Evolutionary conservation across 2,329 filamentous ascomycete species (phyloP), one percentile per base, ranked within the genome.

Genomic region (Allantophomopsis lycopodina): DNA sequence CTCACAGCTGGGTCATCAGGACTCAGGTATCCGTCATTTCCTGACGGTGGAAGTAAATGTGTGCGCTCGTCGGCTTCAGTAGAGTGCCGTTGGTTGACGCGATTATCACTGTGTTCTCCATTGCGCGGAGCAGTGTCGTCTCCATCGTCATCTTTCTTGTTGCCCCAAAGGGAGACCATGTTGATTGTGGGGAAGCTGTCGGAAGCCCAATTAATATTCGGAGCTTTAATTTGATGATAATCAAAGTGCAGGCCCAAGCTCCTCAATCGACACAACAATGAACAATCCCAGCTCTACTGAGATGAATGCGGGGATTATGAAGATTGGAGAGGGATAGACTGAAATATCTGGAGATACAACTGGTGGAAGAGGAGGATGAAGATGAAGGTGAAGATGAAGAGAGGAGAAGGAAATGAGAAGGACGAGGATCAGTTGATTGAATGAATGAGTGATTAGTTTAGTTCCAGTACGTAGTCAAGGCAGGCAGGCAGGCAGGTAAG

Each of bases 1-100:
- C 73, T 59, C 60, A 94, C 83, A 47, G 83, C 83, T 55, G 83
- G 83, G 55, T 88, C 83, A 64, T 87, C 81, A 11, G 83, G 82
- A 51, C 80, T 82, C 40, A 88, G 65, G 51, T 80, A 87, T 37
- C 67, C 52, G 40, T 56, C 49, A 20, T 44, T 49, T 41, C 30
- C 28, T 34, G 42, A 20, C 23, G 43, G 38, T 33, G 49, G 47
- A 31, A 48, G 50, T 35, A 57, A 41, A 42, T 46, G 53, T 32
- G 74, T 76, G 44, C 72, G 60, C 57, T 82, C 77, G 44, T 72
- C 68, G 16, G 72, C 64, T 41, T 76, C 66, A 28, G 10, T 8
- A 17, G 60, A 53, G 39, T 43, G 39, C 48, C 53, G 48, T 48
- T 62, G 47, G 35, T 43, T 37, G 28, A 32, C 16, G 12, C 23